These are phyloP conservation scores for Mikania micrantha DNA, from an alignment of 129 eudicot genomes.

Conservation along the genomic window DNA sequence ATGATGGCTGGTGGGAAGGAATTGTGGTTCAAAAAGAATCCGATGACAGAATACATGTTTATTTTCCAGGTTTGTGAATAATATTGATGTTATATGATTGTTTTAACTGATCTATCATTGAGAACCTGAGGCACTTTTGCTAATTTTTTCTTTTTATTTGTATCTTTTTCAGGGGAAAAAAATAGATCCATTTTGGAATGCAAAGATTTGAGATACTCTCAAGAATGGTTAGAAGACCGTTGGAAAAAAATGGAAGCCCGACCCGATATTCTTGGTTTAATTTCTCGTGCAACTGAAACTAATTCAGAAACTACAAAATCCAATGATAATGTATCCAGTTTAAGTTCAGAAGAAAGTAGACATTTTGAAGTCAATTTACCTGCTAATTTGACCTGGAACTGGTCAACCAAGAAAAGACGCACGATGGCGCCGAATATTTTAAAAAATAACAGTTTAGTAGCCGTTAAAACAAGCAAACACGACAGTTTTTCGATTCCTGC, in stretches of 20 bases:
- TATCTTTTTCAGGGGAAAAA: slow-evolving; percentile 46
- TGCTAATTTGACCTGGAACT: slow-evolving; percentile 53
- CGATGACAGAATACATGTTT: slow-evolving; percentile 39
- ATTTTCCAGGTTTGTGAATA: slow-evolving; percentile 55
- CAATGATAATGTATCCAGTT: slow-evolving; percentile 3
- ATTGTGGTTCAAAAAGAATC: slow-evolving; percentile 61
- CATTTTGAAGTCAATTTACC: slow-evolving; percentile 35
- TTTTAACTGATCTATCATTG: neutral
- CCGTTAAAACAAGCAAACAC: slow-evolving; percentile 19
- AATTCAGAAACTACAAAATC: slow-evolving; percentile 13
- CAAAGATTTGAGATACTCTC: slow-evolving; percentile 53
- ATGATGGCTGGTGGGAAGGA: slow-evolving; percentile 99
- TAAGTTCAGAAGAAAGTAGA: slow-evolving; percentile 3
- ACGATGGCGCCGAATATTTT: slow-evolving; percentile 18
- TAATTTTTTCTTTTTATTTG: neutral
- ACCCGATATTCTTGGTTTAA: slow-evolving; percentile 37
- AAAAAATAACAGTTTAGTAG: slow-evolving; percentile 11
- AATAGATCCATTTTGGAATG: slow-evolving; percentile 18
- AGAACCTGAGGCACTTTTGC: neutral
- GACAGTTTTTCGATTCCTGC: slow-evolving; percentile 16
- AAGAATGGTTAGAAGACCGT: slow-evolving; percentile 57
- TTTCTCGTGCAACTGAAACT: slow-evolving; percentile 5
- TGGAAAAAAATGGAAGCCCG: slow-evolving; percentile 55
- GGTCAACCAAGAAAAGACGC: slow-evolving; percentile 53
- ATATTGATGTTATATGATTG: neutral